Base-by-base conservation (phyloP, 805 yeast genomes). In the Nakazawaea ernobii region DNA sequence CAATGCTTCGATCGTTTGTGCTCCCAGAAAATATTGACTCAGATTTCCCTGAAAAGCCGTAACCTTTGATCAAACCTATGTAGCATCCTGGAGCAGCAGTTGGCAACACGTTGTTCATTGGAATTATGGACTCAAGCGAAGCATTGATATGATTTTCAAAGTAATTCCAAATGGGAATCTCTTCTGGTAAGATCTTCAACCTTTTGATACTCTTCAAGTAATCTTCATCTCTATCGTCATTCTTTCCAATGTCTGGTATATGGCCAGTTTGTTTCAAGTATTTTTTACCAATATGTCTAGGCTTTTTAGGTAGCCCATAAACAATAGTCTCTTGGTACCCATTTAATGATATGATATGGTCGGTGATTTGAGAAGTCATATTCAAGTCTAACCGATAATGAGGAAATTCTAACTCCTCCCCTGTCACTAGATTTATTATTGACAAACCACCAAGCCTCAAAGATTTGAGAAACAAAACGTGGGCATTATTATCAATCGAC, bases 371-470 rank as follows among this genome's bases (percentile, higher is more conserved):
- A 3, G 45, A 41, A 14, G 20, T 32, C 49, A 49, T 45, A 10
- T 38, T 41, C 36, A 45, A 28, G n/a, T 45, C 51, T 24, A 49
- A 27, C 10, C 46, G 17, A 28, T 45, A 49, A 42, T 49, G 48
- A 11, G 49, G 49, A 26, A 49, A 45, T 29, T 44, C 48, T n/a
- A 37, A 14, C 15, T 49, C 49, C 36, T 45, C 49, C 13, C 39
- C 43, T 7, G 48, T 49, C 8, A 42, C 28, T 35, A 49, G 27
- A 27, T 45, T 49, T 32, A 49, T 39, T 32, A 49, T 49, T n/a
- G 43, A 37, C 27, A 49, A 32, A 1, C 51, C 51, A 3, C 49
- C 51, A 14, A 49, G 35, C 36, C 51, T 40, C 33, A 44, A n/a
- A 2, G 51, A 40, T 35, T 42, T 49, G 30, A 49, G 20, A 32